A percentile compares a stretch with the other conserved stretches of the same genome.
phyloP scores from a whole-genome alignment of 345 rosid genomes.

The Eucalyptus tenuipes region DNA sequence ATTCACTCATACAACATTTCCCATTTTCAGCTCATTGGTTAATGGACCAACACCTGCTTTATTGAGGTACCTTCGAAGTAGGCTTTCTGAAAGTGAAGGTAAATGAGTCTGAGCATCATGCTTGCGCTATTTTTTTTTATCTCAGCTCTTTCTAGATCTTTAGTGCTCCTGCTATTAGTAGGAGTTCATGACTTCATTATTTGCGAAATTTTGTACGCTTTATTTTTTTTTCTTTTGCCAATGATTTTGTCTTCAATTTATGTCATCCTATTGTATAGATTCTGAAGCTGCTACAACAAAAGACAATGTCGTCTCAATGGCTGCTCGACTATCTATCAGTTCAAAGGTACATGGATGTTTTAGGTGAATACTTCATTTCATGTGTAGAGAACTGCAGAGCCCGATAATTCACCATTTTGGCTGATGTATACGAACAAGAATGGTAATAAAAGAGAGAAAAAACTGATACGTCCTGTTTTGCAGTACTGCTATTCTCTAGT shows the following conservation, averaged over 20 bases:
- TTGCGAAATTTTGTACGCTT: neutral
- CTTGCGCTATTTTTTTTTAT: neutral
- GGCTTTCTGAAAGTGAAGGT: slow-evolving; percentile 74
- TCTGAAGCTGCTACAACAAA: slow-evolving; percentile 41
- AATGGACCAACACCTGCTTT: slow-evolving; percentile 85
- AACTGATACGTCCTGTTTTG: neutral
- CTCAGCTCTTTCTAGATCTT: neutral
- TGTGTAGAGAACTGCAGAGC: neutral
- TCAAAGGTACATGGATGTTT: slow-evolving; percentile 46
- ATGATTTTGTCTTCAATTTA: neutral
- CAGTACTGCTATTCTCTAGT: neutral
- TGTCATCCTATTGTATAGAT: slow-evolving; percentile 21
- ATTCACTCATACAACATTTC: neutral
- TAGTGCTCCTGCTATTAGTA: neutral
- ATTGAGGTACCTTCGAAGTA: slow-evolving; percentile 72
- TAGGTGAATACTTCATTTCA: neutral
- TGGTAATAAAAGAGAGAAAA: neutral
- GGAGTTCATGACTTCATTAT: neutral
- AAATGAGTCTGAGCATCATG: neutral
- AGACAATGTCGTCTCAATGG: slow-evolving; percentile 57
- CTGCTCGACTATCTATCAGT: slow-evolving; percentile 67
- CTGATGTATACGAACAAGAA: neutral
- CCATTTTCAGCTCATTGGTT: slow-evolving; percentile 57
- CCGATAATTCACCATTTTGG: neutral
- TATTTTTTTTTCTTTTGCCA: neutral